Evolutionary conservation across 2,329 filamentous ascomycete genomes (phyloP), one percentile per base, ranked within the genome.

Genomic region (Aureobasidium leucospermi): DNA sequence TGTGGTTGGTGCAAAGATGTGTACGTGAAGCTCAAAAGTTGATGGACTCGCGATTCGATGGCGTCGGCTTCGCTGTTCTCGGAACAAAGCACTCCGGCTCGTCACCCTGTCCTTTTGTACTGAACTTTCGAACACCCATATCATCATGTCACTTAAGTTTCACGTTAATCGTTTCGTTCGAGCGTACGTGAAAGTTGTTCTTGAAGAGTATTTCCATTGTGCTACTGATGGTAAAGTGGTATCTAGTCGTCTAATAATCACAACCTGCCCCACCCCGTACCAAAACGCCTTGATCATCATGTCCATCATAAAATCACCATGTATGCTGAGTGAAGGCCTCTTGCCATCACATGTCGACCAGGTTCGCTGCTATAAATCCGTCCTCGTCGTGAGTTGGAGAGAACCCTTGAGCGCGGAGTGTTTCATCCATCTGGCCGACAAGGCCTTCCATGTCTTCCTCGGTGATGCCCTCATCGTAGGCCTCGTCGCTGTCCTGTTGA

Each of bases 351-450:
- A 48, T 58, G 11, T 58, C 55, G 15, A 58, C 55, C 19, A 48
- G 43, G 15, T 58, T 58, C 34, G 47, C 55, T 19, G 28, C 43
- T 3, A 48, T 34, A 8, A 10, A 16, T 1, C 41, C 55, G 8
- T 13, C 11, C 7, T 48, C 28, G 6, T 47, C 13, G 19, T 4
- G 10, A 4, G 11, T 52, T 1, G n/a, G 29, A 3, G 32, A n/a
- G 4, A 31, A 34, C 16, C n/a, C 32, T 32, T 58, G 31, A 15
- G 34, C 55, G n/a, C 55, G 55, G 7, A 58, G 43, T 8, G 55
- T 58, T 32, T 62, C 61, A 6, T 61, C 60, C 60, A 63, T 63
- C 29, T 63, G 43, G 3, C 58, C 60, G 1, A 63, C 57, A 32
- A 63, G 36, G 3, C 58, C 60, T 39, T 63, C 60, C 34, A 63